Conservation (phyloP, 495 filamentous ascomycete species). For the Aspergillus affinis region DNA sequence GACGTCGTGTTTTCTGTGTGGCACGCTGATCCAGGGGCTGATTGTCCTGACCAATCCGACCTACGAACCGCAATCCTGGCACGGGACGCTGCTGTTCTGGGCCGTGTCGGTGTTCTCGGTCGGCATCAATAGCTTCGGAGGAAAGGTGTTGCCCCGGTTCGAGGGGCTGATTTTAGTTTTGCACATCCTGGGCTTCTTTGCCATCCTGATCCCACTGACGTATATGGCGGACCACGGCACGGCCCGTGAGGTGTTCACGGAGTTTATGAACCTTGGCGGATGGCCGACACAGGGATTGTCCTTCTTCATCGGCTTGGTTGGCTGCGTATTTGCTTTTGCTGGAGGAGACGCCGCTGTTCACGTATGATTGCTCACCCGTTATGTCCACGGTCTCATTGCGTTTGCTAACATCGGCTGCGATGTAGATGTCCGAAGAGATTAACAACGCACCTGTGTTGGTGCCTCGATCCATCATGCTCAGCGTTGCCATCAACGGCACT, state of each 20-base stretch:
- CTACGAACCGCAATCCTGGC: constrained; percentile 41
- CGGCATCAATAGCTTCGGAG: constrained; percentile 40
- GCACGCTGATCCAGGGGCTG: constrained; percentile 43
- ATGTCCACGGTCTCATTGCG: neutral
- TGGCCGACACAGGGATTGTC: constrained; percentile 45
- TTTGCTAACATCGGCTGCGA: neutral
- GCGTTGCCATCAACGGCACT: constrained; percentile 47
- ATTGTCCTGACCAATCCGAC: constrained; percentile 33
- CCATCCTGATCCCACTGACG: constrained; percentile 49
- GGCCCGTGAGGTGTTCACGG: constrained; percentile 43
- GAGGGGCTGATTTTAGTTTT: constrained; percentile 48
- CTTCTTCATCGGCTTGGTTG: constrained; percentile 45
- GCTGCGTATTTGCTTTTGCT: constrained; percentile 42
- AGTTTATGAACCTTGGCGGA: constrained; percentile 45
- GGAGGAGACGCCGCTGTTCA: constrained; percentile 44
- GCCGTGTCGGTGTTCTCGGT: constrained; percentile 38
- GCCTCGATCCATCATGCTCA: constrained; percentile 46
- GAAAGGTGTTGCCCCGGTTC: constrained; percentile 42
- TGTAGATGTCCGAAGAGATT: constrained; percentile 56
- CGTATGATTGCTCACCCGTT: constrained; percentile 24
- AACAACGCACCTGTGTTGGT: constrained; percentile 44
- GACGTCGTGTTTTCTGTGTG: constrained; percentile 39
- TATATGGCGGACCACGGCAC: constrained; percentile 44
- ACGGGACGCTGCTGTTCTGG: constrained; percentile 45
- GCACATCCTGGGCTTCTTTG: constrained; percentile 53